These are phyloP conservation scores for Puccinia brachypodii DNA, from an alignment of 1,284 basidiomycete genomes.

Conservation along the genomic window DNA sequence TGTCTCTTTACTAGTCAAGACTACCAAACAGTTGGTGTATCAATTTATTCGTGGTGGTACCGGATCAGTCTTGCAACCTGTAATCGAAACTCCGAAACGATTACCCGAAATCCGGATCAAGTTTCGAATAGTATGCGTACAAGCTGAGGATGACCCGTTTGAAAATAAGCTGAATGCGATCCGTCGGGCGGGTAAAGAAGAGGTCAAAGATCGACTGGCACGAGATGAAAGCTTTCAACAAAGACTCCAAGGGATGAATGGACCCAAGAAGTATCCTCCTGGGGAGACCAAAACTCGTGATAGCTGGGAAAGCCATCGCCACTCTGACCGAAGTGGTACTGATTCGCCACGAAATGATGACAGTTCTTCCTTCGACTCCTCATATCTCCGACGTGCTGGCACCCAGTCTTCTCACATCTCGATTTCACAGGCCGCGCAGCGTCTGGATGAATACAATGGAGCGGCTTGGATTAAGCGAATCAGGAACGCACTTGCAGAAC, in stretches of 20 bases:
- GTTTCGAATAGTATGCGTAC: conserved; percentile 66
- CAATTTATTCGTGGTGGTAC: conserved; percentile 57
- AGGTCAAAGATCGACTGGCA: conserved; percentile 71
- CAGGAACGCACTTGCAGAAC: conserved; percentile 59
- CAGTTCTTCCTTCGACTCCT: conserved; percentile 23
- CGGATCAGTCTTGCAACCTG: conserved; percentile 54
- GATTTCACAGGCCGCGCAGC: conserved; percentile 70
- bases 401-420: conserved; percentile 59
- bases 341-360: conserved; percentile 23
- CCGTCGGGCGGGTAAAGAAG: conserved; percentile 73
- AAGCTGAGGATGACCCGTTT: conserved; percentile 84
- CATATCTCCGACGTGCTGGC: conserved; percentile 55
- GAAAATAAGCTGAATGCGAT: conserved; percentile 78
- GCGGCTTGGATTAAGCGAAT: conserved; percentile 72
- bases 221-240: conserved; percentile 78
- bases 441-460: conserved; percentile 73
- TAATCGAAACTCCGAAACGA: conserved; percentile 55
- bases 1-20: conserved; percentile 58
- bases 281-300: neutral
- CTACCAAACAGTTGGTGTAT: conserved; percentile 59
- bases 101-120: conserved; percentile 64
- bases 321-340: conserved; percentile 14
- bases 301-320: conserved; percentile 2
- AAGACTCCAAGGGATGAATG: conserved; percentile 68
- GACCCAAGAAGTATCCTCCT: conserved; percentile 38